These are phyloP conservation scores for Clathrus columnatus DNA, from an alignment of 768 basidiomycete genomes.

Conservation along the genomic window DNA sequence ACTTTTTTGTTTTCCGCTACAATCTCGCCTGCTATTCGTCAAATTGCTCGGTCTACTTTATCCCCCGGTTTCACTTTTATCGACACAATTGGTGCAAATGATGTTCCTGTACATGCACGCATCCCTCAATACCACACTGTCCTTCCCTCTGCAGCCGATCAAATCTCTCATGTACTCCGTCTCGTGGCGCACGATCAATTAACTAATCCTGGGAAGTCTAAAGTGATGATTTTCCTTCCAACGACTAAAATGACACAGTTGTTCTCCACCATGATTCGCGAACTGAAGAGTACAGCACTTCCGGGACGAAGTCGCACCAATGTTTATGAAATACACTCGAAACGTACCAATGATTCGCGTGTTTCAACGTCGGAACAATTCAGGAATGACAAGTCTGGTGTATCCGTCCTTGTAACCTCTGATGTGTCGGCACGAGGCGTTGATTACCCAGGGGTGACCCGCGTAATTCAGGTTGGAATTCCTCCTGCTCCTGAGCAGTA, in stretches of 20 bases:
- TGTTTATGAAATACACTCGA: constrained; percentile 80
- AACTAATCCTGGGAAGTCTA: constrained; percentile 51
- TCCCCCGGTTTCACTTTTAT: constrained; percentile 58
- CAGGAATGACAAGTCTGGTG: constrained; percentile 40
- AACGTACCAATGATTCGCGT: constrained; percentile 51
- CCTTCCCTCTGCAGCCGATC: constrained; percentile 53
- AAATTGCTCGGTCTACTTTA: constrained; percentile 56
- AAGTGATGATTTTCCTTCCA: constrained; percentile 73
- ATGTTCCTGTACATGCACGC: constrained; percentile 59
- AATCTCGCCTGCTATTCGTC: constrained; percentile 59
- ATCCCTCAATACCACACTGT: constrained; percentile 80
- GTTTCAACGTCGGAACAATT: constrained; percentile 50
- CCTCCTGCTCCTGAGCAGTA: constrained; percentile 66
- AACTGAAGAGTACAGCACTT: constrained; percentile 34
- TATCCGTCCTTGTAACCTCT: constrained; percentile 69
- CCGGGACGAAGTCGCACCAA: constrained; percentile 44
- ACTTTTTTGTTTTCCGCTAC: constrained; percentile 92
- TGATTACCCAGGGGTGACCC: constrained; percentile 82
- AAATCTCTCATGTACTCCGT: constrained; percentile 70
- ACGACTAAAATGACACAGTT: constrained; percentile 83
- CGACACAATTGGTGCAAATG: constrained; percentile 56
- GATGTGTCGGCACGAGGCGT: constrained; percentile 86
- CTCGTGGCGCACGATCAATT: constrained; percentile 88
- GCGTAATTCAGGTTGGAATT: constrained; percentile 86
- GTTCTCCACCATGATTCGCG: constrained; percentile 51